These are phyloP conservation scores for Macrophomina phaseolina DNA, from an alignment of 2,329 filamentous ascomycete species.

Conservation along the genomic window DNA sequence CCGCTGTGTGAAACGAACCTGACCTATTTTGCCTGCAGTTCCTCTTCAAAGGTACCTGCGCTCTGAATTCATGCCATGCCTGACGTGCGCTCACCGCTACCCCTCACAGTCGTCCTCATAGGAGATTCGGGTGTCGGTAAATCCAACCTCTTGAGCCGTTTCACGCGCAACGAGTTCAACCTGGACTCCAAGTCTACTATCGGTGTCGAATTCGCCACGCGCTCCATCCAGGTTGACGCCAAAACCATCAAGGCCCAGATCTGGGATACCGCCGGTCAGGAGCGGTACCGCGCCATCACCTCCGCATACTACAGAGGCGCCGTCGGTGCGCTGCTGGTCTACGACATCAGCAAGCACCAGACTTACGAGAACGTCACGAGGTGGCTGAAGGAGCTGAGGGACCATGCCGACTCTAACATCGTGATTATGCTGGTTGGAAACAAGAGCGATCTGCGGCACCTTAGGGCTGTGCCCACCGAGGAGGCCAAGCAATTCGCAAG, in stretches of 20 bases:
- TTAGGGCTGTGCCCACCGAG: slow-evolving; percentile 95
- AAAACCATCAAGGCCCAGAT: slow-evolving; percentile 99
- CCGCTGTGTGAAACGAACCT: slow-evolving; percentile 34
- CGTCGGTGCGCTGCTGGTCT: slow-evolving; percentile 95
- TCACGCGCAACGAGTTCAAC: slow-evolving; percentile 99
- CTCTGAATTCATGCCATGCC: slow-evolving; percentile 32
- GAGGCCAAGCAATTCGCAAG: slow-evolving; percentile 98
- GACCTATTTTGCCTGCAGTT: slow-evolving; percentile 67
- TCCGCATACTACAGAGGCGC: slow-evolving; percentile 99
- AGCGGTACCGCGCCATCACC: slow-evolving; percentile 98
- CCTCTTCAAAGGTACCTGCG: slow-evolving; percentile 88
- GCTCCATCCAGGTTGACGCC: slow-evolving; percentile 97
- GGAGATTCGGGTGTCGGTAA: slow-evolving; percentile 99
- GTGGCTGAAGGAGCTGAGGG: slow-evolving; percentile 98
- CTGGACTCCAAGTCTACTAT: slow-evolving; percentile 99
- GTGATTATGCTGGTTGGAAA: slow-evolving; percentile 99
- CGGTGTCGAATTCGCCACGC: slow-evolving; percentile 97
- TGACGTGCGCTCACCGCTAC: slow-evolving; percentile 40
- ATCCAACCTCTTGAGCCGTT: slow-evolving; percentile 98
- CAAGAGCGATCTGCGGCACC: slow-evolving; percentile 99
- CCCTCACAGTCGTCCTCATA: slow-evolving; percentile 83
- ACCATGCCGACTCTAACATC: slow-evolving; percentile 98
- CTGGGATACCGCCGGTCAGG: slow-evolving; percentile 99
- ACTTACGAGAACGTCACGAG: slow-evolving; percentile 99
- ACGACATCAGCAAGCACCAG: slow-evolving; percentile 99